These are phyloP conservation scores for Blastobotrys arbuscula DNA, from an alignment of 1,139 yeast species.

Conservation along the genomic window DNA sequence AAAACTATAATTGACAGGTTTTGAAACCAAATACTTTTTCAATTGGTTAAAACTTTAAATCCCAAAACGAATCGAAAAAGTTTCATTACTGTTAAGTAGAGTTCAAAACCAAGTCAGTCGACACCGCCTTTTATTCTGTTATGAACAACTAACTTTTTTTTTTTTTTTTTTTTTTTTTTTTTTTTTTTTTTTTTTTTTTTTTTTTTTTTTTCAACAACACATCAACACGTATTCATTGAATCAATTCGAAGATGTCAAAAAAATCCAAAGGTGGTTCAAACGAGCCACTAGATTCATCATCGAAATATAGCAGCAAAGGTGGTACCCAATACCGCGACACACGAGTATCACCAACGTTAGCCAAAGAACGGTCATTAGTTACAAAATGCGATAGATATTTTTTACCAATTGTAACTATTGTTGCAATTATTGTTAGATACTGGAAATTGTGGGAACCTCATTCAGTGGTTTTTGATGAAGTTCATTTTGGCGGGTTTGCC, in stretches of 20 bases:
- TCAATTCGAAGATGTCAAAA: slow-evolving; percentile 1
- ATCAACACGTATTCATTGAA: background rate
- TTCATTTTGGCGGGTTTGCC: slow-evolving; percentile 65
- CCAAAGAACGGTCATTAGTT: slow-evolving; percentile 29
- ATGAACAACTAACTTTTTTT: background rate
- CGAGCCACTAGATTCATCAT: background rate
- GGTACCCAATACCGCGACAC: slow-evolving; percentile 37
- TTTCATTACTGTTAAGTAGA: too few species aligned
- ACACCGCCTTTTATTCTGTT: background rate
- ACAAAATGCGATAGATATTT: slow-evolving; percentile 27
- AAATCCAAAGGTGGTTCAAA: slow-evolving; percentile 2
- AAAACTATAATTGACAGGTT: too few species aligned
- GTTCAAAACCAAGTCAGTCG: too few species aligned
- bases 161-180: background rate
- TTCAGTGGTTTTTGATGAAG: slow-evolving; percentile 93
- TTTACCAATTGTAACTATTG: slow-evolving; percentile 46
- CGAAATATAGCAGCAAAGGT: background rate
- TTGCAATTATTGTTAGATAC: slow-evolving; percentile 55
- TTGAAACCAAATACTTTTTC: too few species aligned
- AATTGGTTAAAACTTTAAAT: too few species aligned
- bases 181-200: background rate
- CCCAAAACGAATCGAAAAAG: too few species aligned
- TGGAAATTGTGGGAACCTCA: slow-evolving; percentile 59
- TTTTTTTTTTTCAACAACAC: background rate
- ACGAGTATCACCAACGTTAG: slow-evolving; percentile 40